Conservation (phyloP, 306 rosid genomes). For the Ochetophila trinervis region DNA sequence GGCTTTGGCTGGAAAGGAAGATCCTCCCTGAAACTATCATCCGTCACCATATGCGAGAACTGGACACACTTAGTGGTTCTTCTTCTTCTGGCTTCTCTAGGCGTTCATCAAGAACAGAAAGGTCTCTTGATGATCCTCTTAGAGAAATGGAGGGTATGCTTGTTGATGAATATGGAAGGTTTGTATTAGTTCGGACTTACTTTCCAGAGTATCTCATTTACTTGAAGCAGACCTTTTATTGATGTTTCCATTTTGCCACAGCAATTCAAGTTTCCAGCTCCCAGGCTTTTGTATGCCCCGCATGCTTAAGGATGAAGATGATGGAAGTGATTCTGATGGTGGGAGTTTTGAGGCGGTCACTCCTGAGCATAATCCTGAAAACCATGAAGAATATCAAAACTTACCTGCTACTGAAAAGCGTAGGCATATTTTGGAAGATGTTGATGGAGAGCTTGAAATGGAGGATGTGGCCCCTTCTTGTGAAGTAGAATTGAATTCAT, state of each 20-base stretch:
- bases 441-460: constrained; percentile 98
- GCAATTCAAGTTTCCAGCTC: constrained; percentile 92
- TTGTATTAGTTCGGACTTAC: constrained; percentile 32
- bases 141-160: constrained; percentile 99
- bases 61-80: constrained; percentile 47
- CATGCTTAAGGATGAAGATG: constrained; percentile 80
- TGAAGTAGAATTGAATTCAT: constrained; percentile 53
- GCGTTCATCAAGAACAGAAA: constrained; percentile 76
- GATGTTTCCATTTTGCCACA: constrained; percentile 31
- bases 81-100: constrained; percentile 61
- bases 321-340: constrained; percentile 91
- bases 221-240: constrained; percentile 13
- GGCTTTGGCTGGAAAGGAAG: constrained; percentile 82
- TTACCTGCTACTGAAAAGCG: constrained; percentile 52
- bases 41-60: constrained; percentile 81
- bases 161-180: constrained; percentile 99
- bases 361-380: constrained; percentile 69
- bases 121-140: constrained; percentile 89
- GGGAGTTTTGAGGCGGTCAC: constrained; percentile 94
- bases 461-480: constrained; percentile 91
- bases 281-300: constrained; percentile 94
- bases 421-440: constrained; percentile 91
- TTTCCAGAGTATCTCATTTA: neutral
- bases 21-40: constrained; percentile 69
- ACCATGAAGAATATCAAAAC: constrained; percentile 42